Base-by-base conservation (phyloP, 768 basidiomycete genomes). In the Phylloporus sp. region DNA sequence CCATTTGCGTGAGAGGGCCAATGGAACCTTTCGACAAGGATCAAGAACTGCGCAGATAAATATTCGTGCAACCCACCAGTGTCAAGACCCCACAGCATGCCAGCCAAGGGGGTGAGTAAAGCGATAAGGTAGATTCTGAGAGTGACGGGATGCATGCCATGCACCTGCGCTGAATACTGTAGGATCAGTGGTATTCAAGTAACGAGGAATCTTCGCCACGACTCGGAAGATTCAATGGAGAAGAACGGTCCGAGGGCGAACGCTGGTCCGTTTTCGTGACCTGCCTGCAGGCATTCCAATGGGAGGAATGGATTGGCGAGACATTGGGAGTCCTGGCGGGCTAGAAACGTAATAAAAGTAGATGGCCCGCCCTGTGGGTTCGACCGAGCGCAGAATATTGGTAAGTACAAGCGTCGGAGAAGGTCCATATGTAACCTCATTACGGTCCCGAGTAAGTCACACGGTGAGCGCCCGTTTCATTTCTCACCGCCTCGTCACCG, bases 1-100 rank as follows among this genome's bases (percentile, higher is more conserved):
- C 52, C 80, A 79, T 80, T 31, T 74, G 70, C 3, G 71, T 78
- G 28, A 79, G 63, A 28, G 77, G 72, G 2, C 76, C 79, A 18
- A 77, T 73, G 9, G 68, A 68, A 31, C 59, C 66, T 66, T 55
- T 38, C 11, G 26, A 35, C 9, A 18, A 38, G 28, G 23, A 47
- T 42, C 15, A 50, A 42, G 24, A 22, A 13, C 11, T 5, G 3
- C 11, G 2, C 10, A 47, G 3, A 41, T 15, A 35, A 12, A 26
- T 13, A 32, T 4, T 16, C 20, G 12, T 18, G 31, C 13, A 26
- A 39, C 61, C 32, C n/a, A 59, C 66, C 66, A 12, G 65, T 67
- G 45, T 69, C 66, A n/a, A 67, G 54, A 23, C 67, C 67, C 65
- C 64, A 69, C 45, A 67, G 44, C 57, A 68, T 57, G 29, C 65